Base-by-base conservation (phyloP, 345 rosid species). In the Rubroshorea leprosula region DNA sequence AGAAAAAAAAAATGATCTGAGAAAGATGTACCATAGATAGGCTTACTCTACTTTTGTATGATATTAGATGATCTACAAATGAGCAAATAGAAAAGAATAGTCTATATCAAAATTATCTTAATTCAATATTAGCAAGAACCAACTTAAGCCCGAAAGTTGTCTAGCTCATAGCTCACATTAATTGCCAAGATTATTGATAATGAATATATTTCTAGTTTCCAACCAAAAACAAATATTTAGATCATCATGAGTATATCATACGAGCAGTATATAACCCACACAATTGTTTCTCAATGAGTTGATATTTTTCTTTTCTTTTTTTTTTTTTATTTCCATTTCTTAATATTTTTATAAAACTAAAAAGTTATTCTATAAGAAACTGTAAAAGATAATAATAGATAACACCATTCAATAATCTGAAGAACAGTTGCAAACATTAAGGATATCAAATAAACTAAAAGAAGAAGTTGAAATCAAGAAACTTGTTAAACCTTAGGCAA, bases 401-500 rank as follows among this genome's bases (percentile, higher is more conserved):
- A 4, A 49, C 5, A 13, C 24, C 16, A 49, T 0, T 49, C 12
- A 17, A 12, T 18, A 17, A 53, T 53, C 41, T 35, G 41, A 35
- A 3, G 11, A 35, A 10, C n/a, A n/a, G n/a, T n/a, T n/a, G n/a
- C n/a, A n/a, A 35, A 35, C 1, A 13, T 35, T 10, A 35, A 35
- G 11, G 41, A 35, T 35, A 35, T 35, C 12, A 2, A 35, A 35
- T 35, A 6, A 35, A 35, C 1, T 6, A 27, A 27, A 27, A 27
- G 12, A 35, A 35, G 1, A 35, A 35, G 18, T 44, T 46, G n/a
- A 35, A 54, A 57, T 49, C 27, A 24, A 10, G n/a, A 45, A 27
- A 23, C 43, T 35, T 35, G 41, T 35, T 13, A 35, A 62, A 89
- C 96, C 90, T 83, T 80, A 0, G 81, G 79, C 68, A 85, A 70